Evolutionary conservation across 805 yeast species (phyloP).

Genomic region (Hemisphaericaspora nanyangensis): DNA sequence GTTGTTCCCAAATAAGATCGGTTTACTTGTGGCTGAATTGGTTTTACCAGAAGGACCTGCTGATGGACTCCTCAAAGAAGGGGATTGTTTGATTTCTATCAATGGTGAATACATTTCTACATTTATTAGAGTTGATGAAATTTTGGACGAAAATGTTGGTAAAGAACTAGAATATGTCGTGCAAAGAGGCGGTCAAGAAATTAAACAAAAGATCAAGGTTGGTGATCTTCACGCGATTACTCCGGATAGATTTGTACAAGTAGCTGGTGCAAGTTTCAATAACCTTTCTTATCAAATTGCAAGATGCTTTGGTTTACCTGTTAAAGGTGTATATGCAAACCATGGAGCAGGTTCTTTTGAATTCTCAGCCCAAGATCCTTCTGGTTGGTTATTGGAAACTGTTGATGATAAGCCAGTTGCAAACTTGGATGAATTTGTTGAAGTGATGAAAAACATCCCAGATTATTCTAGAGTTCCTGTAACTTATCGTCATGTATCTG

Average conservation of each 20-base stretch:
- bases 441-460: slow-evolving; percentile 74
- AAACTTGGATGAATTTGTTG: slow-evolving; percentile 70
- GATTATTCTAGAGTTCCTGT: slow-evolving; percentile 70
- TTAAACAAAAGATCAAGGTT: slow-evolving; percentile 49
- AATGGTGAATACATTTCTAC: slow-evolving; percentile 62
- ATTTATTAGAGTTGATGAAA: slow-evolving; percentile 78
- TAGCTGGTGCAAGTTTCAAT: slow-evolving; percentile 84
- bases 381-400: slow-evolving; percentile 80
- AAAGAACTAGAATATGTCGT: slow-evolving; percentile 50
- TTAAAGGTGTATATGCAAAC: slow-evolving; percentile 76
- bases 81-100: slow-evolving; percentile 76
- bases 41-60: slow-evolving; percentile 86
- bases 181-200: slow-evolving; percentile 70
- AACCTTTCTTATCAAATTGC: slow-evolving; percentile 87
- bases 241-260: slow-evolving; percentile 76
- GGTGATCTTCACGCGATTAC: slow-evolving; percentile 80
- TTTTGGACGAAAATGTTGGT: slow-evolving; percentile 70
- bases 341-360: slow-evolving; percentile 76
- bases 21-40: slow-evolving; percentile 78
- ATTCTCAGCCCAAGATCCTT: slow-evolving; percentile 51
- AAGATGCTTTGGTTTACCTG: slow-evolving; percentile 77
- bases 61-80: slow-evolving; percentile 68
- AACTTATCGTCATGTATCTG: slow-evolving; percentile 72
- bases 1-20: slow-evolving; percentile 68
- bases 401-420: slow-evolving; percentile 73